Evolutionary conservation across 345 rosid species (phyloP), one percentile per base, ranked within the genome.

Genomic region (Gossypium australe): DNA sequence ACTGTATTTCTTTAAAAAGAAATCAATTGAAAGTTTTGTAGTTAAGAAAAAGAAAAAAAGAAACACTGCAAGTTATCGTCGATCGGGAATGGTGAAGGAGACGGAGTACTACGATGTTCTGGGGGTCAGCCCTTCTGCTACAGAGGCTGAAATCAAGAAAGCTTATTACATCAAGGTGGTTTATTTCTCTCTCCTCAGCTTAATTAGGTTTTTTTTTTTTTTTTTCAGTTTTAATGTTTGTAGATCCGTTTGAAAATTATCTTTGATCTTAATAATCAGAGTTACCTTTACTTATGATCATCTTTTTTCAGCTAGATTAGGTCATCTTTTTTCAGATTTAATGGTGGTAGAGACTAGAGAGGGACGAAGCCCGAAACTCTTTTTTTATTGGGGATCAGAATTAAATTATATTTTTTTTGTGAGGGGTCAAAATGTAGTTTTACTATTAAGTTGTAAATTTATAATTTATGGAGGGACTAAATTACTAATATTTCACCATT

Each of bases 131-230:
- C 98, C 99, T 70, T 81, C 88, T 59, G 98, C 98, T 79, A 81
- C 96, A 0, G 99, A 95, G 74, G 81, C 97, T 64, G 99, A 93
- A 86, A 95, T 95, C 79, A 95, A 93, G 86, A 95, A 93, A 82
- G 99, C 98, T 77, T 95, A 93, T 74, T 95, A 92, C 83, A 83
- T 90, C 70, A 95, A 89, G 99, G 99, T 92, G 73, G 41, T 66
- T 92, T 70, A 52, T 69, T 73, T 67, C 67, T 63, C 77, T 69
- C 24, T 73, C 13, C 14, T 17, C 6, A 20, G 2, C 4, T 67
- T 22, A n/a, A 47, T 67, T 69, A 16, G 72, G 72, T 67, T 0
- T 45, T n/a, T 67, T 7, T 0, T 45, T n/a, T 67, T 7, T 49
- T 49, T 9, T 11, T 25, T 2, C 14, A 45, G 38, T 2, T 25